Base-by-base conservation (phyloP, 106 monocot genomes). In the Gastrodia elata region DNA sequence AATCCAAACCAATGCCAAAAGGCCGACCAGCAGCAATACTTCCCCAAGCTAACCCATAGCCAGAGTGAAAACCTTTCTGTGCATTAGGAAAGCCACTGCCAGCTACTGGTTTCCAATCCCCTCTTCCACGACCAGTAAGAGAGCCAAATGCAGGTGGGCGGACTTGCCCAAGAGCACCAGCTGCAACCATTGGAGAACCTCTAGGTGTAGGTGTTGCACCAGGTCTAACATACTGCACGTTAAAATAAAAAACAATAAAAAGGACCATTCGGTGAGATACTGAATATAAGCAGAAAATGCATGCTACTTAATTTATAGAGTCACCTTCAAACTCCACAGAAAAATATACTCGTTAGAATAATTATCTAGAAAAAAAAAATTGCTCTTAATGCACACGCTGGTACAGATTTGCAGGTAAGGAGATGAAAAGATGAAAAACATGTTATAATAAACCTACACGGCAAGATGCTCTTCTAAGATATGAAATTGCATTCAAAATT, bases 211-310 rank as follows among this genome's bases (percentile, higher is more conserved):
- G 70, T 70, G 72, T 68, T 37, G 81, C 84, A 59, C 82, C 97
- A 78, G 97, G 97, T 78, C 96, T 82, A 76, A 97, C 69, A 77
- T 97, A 97, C 96, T 97, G 89, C 76, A 85, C n/a, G 11, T 65
- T 6, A 77, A 41, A 2, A 49, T 71, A 18, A 59, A 30, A 20
- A 26, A 67, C 32, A 37, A 36, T 69, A 52, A 18, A 38, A 57
- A n/a, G 13, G 16, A 49, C 27, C 25, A 65, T 48, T 24, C 33
- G 49, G 18, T 3, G 38, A 76, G 27, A 52, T 46, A 24, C 6
- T 32, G n/a, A 67, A 37, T 36, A 7, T 13, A 61, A 61, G 30
- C 32, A 32, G 14, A 30, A 61, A 30, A 32, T 61, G 14, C 20
- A n/a, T 20, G 37, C 34, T 67, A 67, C 67, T 37, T 67, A 37